These are phyloP conservation scores for Teunomyces gatunensis DNA, from an alignment of 805 yeast species.

Conservation along the genomic window DNA sequence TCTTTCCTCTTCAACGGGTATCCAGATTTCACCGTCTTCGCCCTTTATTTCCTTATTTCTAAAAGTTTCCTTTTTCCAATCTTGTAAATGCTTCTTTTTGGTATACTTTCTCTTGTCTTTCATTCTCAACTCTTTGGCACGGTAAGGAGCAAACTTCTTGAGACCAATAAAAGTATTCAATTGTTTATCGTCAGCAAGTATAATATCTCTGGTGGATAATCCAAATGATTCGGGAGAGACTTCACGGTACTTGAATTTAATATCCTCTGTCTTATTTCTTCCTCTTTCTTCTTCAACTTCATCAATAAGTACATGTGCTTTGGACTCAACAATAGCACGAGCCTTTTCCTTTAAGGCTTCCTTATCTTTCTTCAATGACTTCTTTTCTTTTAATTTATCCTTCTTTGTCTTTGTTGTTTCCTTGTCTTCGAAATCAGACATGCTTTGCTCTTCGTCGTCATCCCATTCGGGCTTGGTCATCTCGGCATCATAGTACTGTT, in stretches of 20 bases:
- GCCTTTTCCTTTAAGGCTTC: conserved; percentile 64
- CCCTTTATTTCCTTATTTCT: conserved; percentile 48
- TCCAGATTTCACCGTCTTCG: conserved; percentile 38
- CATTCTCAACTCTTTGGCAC: conserved; percentile 65
- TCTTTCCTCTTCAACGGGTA: conserved; percentile 24
- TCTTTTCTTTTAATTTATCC: conserved; percentile 56
- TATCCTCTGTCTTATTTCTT: conserved; percentile 39
- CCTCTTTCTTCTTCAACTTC: conserved; percentile 66
- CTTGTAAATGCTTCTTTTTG: conserved; percentile 76
- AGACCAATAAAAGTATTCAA: conserved; percentile 83
- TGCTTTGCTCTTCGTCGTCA: conserved; percentile 41
- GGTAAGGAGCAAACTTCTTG: conserved; percentile 91
- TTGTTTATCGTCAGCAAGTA: conserved; percentile 83
- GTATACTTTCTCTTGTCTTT: conserved; percentile 84
- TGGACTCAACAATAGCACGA: conserved; percentile 73
- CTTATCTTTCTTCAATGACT: conserved; percentile 59
- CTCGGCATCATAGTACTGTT: conserved; percentile 64
- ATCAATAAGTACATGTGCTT: conserved; percentile 61
- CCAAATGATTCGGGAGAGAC: conserved; percentile 96
- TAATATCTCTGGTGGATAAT: conserved; percentile 77
- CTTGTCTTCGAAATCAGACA: conserved; percentile 20
- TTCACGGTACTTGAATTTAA: conserved; percentile 81
- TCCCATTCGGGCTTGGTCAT: conserved; percentile 64
- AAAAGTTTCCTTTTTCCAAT: conserved; percentile 88
- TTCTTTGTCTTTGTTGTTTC: conserved; percentile 46